Percentiles rank a stretch among this genome's conserved stretches.
phyloP scores from a whole-genome alignment of 75 land plant genomes.

The Cunninghamia lanceolata region DNA sequence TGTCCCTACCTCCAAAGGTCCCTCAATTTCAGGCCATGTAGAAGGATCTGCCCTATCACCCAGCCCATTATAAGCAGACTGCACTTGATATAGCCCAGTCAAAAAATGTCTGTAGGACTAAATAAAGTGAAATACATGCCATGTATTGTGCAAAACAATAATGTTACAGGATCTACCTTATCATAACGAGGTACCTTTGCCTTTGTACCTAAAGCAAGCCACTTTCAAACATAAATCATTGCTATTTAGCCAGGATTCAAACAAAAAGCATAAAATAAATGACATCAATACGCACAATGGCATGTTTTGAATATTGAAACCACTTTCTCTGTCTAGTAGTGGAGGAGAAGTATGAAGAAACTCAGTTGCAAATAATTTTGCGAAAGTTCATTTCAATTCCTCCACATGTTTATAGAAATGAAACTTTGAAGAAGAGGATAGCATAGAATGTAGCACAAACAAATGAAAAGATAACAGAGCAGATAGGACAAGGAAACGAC shows the following conservation, averaged over 20 bases:
- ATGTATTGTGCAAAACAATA: neutral
- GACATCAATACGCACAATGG: neutral
- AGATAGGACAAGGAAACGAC: neutral
- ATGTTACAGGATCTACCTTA: constrained; percentile 45
- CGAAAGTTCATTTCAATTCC: neutral
- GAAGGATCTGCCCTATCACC: constrained; percentile 96
- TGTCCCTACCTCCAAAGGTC: constrained; percentile 70
- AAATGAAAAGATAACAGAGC: neutral
- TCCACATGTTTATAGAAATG: neutral
- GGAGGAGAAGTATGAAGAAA: neutral
- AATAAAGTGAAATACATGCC: neutral
- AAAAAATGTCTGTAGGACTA: neutral
- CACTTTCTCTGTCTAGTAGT: neutral
- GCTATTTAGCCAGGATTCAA: neutral
- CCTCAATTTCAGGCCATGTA: constrained; percentile 87
- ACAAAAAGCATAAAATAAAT: neutral
- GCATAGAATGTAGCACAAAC: neutral
- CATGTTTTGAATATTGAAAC: neutral
- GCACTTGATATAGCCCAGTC: neutral
- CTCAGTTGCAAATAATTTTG: neutral
- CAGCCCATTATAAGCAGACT: constrained; percentile 85
- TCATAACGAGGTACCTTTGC: constrained; percentile 86
- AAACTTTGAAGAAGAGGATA: neutral
- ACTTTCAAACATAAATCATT: neutral
- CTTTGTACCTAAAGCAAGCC: constrained; percentile 52